phyloP scores from a whole-genome alignment of 192 early-diverging fungal genomes.

The Rhizoclosmatium sp. region DNA sequence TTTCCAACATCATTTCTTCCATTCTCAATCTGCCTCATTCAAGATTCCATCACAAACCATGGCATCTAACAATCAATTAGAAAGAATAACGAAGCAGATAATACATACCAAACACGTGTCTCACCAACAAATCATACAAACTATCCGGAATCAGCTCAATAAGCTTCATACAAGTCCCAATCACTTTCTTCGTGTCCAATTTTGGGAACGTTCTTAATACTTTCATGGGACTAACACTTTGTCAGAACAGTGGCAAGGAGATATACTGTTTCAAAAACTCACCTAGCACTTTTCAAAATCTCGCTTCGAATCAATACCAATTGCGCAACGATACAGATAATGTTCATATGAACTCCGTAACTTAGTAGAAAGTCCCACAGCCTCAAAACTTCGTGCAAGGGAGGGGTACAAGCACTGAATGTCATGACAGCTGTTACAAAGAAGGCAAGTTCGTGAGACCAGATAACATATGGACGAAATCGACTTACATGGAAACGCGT shows the following conservation, averaged over 20 bases:
- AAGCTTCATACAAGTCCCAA: constrained; percentile 61
- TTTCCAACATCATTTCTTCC: too few relatives aligned
- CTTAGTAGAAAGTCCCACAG: constrained; percentile 95
- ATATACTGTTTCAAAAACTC: not conserved
- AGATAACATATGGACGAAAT: not conserved
- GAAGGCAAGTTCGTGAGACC: not conserved
- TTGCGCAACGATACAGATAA: constrained; percentile 88
- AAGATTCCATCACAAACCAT: constrained; percentile 34
- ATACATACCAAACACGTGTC: constrained; percentile 72
- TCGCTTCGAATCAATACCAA: constrained; percentile 79
- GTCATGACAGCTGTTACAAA: constrained; percentile 78
- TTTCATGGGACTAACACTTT: constrained; percentile 68
- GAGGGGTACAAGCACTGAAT: constrained; percentile 87
- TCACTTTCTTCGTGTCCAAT: constrained; percentile 67
- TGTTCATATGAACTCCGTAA: constrained; percentile 92
- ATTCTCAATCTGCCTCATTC: constrained; percentile 4
- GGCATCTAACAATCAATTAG: constrained; percentile 20
- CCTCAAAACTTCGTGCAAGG: constrained; percentile 80
- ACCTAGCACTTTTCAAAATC: constrained; percentile 75
- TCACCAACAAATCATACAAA: constrained; percentile 76
- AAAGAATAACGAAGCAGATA: not conserved
- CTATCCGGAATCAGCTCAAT: constrained; percentile 69
- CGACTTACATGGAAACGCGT: constrained; percentile 86
- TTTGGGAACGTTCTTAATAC: constrained; percentile 72
- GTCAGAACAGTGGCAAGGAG: not conserved